A percentile compares a stretch with the other conserved stretches of the same genome.
phyloP scores from a whole-genome alignment of 2,329 filamentous ascomycete species.

The Colletotrichum sojae region DNA sequence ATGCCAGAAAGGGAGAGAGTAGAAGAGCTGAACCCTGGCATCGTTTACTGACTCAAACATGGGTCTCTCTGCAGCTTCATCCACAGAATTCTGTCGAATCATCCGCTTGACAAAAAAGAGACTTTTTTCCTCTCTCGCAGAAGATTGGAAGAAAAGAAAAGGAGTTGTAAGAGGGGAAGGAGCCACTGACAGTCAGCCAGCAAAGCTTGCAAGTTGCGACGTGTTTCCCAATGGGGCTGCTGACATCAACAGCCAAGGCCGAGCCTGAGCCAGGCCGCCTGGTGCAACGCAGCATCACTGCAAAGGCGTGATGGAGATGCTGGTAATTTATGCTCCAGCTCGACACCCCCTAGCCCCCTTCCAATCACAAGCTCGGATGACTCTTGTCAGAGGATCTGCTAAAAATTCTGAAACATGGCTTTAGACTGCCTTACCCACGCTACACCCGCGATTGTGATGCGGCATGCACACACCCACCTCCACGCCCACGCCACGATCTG shows the following conservation, averaged over 20 bases:
- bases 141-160: conserved; percentile 10
- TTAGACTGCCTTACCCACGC: conserved; percentile 30
- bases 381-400: conserved; percentile 40
- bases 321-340: conserved; percentile 40
- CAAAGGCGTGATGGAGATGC: conserved; percentile 35
- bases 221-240: conserved; percentile 34
- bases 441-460: conserved; percentile 17
- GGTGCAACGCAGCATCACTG: conserved; percentile 23
- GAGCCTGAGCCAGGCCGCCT: conserved; percentile 19
- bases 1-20: neutral
- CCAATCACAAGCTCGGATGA: conserved; percentile 38
- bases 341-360: conserved; percentile 4
- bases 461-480: conserved; percentile 25
- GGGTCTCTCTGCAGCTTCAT: conserved; percentile 14
- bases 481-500: conserved; percentile 33
- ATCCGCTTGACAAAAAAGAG: conserved; percentile 28
- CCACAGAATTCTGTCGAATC: conserved; percentile 26
- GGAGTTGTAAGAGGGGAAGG: conserved; percentile 1
- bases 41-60: conserved; percentile 28
- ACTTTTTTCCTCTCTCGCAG: conserved; percentile 9
- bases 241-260: conserved; percentile 34
- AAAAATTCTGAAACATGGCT: conserved; percentile 38
- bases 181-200: conserved; percentile 13
- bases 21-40: neutral
- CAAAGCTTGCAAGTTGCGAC: conserved; percentile 31